Conservation (phyloP, 2,329 filamentous ascomycete genomes). For the Neoascochyta sp. region DNA sequence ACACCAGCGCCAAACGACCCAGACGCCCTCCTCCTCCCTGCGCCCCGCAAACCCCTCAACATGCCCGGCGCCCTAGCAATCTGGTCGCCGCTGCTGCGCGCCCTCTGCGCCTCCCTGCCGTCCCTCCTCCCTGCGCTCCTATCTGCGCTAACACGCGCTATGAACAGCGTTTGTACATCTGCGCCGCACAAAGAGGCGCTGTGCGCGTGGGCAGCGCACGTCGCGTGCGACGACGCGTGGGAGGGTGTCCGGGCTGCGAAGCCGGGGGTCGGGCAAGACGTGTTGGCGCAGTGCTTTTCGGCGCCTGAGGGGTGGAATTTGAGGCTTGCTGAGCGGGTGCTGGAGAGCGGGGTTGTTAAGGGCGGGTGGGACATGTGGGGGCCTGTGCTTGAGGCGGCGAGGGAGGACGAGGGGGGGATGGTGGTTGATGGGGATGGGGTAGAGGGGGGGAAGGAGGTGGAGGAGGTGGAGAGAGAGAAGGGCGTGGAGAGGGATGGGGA, state of each 20-base stretch:
- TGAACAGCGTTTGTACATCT: too few relatives aligned
- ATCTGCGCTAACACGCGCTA: slow-evolving; percentile 35
- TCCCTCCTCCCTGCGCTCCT: slow-evolving; percentile 39
- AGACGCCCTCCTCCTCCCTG: slow-evolving; percentile 8
- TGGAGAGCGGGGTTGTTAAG: slow-evolving; percentile 20
- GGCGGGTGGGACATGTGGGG: slow-evolving; percentile 14
- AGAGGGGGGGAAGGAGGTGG: slow-evolving; percentile 1
- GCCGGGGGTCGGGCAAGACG: slow-evolving; percentile 11
- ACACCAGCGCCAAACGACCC: too few relatives aligned
- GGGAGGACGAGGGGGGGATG: slow-evolving; percentile 2
- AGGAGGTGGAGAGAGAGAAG: slow-evolving; percentile 3
- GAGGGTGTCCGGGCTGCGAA: slow-evolving; percentile 10
- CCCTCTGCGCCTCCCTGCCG: slow-evolving; percentile 32
- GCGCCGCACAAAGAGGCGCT: slow-evolving; percentile 43
- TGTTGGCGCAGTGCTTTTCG: slow-evolving; percentile 30
- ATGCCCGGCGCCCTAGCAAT: slow-evolving; percentile 46
- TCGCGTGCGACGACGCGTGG: slow-evolving; percentile 43
- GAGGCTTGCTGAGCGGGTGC: slow-evolving; percentile 32
- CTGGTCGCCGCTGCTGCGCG: slow-evolving; percentile 41
- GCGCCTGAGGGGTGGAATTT: slow-evolving; percentile 39
- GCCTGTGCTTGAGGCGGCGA: slow-evolving; percentile 33
- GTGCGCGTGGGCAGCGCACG: slow-evolving; percentile 50
- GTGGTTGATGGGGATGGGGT: slow-evolving; percentile 7
- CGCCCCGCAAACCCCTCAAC: slow-evolving; percentile 24
- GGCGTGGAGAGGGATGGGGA: background rate